Evolutionary conservation across 2,329 filamentous ascomycete genomes (phyloP).

Genomic region (Lasiodiplodia theobromae): DNA sequence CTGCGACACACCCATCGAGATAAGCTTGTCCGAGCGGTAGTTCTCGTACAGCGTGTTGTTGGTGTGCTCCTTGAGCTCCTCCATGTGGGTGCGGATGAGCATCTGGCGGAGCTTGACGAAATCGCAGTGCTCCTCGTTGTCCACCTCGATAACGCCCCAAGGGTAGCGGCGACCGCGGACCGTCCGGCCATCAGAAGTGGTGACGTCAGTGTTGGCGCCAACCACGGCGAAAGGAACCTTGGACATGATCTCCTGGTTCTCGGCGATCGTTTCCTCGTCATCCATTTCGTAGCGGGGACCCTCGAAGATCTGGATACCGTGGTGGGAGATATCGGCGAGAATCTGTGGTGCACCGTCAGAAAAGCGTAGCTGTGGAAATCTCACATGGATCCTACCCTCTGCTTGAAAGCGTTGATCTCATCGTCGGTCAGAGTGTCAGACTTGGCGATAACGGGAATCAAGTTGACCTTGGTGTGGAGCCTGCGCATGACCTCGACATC

Average conservation of each 20-base stretch:
- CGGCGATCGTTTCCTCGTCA: conserved; percentile 98
- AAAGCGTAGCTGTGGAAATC: neutral
- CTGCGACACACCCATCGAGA: conserved; percentile 96
- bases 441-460: conserved; percentile 99
- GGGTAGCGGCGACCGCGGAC: conserved; percentile 96
- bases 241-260: conserved; percentile 99
- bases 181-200: conserved; percentile 88
- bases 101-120: conserved; percentile 99
- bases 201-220: conserved; percentile 94
- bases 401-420: conserved; percentile 93
- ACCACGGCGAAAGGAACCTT: conserved; percentile 99
- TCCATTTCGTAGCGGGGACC: conserved; percentile 98
- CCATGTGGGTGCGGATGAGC: conserved; percentile 99
- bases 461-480: conserved; percentile 99
- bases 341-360: conserved; percentile 68
- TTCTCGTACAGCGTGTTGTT: conserved; percentile 99
- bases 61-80: conserved; percentile 99
- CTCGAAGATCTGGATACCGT: conserved; percentile 99
- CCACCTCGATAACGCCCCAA: conserved; percentile 98
- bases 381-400: conserved; percentile 73
- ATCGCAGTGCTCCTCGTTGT: conserved; percentile 99
- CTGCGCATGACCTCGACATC: conserved; percentile 99
- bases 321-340: conserved; percentile 93
- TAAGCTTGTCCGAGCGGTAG: conserved; percentile 99
- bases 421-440: conserved; percentile 97